Percentiles rank a stretch among this genome's conserved stretches.
phyloP scores from a whole-genome alignment of 192 early-diverging fungal species.

The Coemansia sp. region DNA sequence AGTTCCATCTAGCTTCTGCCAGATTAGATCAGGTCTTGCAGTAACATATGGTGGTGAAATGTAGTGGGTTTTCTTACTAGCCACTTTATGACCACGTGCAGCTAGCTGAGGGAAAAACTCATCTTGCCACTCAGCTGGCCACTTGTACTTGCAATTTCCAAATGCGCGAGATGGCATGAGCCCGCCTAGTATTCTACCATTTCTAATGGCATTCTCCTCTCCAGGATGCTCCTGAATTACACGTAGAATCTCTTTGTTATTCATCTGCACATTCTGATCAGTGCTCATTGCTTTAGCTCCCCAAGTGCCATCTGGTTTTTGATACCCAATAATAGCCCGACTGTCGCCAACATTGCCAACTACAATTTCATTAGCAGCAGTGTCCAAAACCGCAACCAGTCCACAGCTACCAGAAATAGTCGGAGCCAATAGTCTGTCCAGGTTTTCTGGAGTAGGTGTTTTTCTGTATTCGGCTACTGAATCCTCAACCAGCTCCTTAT shows the following conservation, averaged over 20 bases:
- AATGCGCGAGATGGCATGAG: constrained; percentile 52
- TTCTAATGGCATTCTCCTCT: constrained; percentile 58
- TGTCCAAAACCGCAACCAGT: constrained; percentile 30
- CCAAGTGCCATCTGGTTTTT: constrained; percentile 38
- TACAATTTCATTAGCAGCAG: constrained; percentile 8
- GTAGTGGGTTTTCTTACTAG: constrained; percentile 12
- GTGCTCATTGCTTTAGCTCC: no score
- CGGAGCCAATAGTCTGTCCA: neutral
- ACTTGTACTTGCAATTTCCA: constrained; percentile 64
- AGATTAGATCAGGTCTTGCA: constrained; percentile 60
- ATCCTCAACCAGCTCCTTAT: no score
- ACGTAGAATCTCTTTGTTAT: no score
- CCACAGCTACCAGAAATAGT: constrained; percentile 27
- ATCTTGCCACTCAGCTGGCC: constrained; percentile 54
- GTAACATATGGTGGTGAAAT: constrained; percentile 67
- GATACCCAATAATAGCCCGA: constrained; percentile 49
- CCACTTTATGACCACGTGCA: no score
- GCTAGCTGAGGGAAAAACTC: no score
- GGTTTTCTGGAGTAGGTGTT: no score
- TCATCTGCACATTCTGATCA: no score
- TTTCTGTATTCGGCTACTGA: no score
- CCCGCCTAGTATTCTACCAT: constrained; percentile 56
- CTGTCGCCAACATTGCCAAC: constrained; percentile 40
- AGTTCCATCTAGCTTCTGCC: constrained; percentile 51
- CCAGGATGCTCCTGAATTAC: constrained; percentile 65